These are phyloP conservation scores for Orychophragmus violaceus DNA, from an alignment of 345 rosid species.

Conservation along the genomic window DNA sequence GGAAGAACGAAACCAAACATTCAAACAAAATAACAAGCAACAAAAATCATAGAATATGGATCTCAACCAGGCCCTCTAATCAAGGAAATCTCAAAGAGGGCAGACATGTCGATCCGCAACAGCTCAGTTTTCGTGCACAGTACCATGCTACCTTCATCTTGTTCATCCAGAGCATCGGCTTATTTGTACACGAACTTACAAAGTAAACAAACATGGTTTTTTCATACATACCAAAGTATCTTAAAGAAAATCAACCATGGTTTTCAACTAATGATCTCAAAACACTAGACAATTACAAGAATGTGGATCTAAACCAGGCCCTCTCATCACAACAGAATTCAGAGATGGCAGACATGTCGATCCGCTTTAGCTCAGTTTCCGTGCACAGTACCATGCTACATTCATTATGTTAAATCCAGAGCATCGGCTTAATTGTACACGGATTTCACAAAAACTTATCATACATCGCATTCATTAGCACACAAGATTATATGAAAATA, in stretches of 20 bases:
- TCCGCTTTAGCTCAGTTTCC: conserved; percentile 19
- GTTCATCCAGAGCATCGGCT: conserved; percentile 50
- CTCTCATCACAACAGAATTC: conserved; percentile 1
- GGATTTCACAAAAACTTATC: not conserved
- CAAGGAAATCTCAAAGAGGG: conserved; percentile 14
- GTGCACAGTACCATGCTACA: conserved; percentile 57
- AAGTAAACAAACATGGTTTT: no score
- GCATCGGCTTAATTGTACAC: conserved; percentile 48
- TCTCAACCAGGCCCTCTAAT: conserved; percentile 25
- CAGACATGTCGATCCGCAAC: conserved; percentile 15
- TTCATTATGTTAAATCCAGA: conserved; percentile 40
- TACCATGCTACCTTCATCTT: conserved; percentile 53
- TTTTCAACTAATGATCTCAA: not conserved
- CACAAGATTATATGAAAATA: not conserved
- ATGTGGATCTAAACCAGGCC: conserved; percentile 35
- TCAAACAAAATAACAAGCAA: no score
- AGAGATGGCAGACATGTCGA: conserved; percentile 27
- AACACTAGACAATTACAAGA: not conserved
- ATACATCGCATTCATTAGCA: not conserved
- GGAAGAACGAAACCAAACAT: no score
- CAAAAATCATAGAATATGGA: not conserved
- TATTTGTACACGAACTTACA: conserved; percentile 28
- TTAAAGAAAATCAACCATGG: no score
- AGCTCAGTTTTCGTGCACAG: conserved; percentile 41
- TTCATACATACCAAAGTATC: no score